These are phyloP conservation scores for Salix dunnii DNA, from an alignment of 345 rosid genomes.

Conservation along the genomic window DNA sequence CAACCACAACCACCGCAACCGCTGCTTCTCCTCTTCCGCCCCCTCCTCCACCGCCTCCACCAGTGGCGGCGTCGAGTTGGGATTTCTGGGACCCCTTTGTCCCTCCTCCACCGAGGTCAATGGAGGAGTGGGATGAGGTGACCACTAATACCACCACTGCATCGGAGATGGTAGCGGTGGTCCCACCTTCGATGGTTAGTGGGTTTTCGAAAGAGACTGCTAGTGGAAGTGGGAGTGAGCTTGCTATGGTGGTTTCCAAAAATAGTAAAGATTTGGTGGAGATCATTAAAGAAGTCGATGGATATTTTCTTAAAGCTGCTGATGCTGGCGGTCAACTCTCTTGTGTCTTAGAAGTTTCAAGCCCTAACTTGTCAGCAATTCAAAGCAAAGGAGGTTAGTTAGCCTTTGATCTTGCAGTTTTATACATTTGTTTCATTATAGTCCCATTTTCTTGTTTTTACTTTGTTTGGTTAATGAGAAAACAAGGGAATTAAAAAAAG, in stretches of 20 bases:
- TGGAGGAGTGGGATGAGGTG: constrained; percentile 67
- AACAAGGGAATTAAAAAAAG: not conserved
- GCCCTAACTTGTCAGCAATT: constrained; percentile 32
- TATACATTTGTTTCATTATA: not conserved
- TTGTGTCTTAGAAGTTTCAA: constrained; percentile 58
- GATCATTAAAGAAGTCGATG: constrained; percentile 90
- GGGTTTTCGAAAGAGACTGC: constrained; percentile 58
- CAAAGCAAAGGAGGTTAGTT: constrained; percentile 55
- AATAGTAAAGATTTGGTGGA: constrained; percentile 76
- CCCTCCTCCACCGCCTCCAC: constrained; percentile 74
- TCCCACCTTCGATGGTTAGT: constrained; percentile 51
- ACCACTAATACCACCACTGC: constrained; percentile 23
- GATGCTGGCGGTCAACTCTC: constrained; percentile 72
- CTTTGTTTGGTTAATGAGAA: constrained; percentile 7
- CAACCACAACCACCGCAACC: constrained; percentile 27
- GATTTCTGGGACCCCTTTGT: constrained; percentile 93
- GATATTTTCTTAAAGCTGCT: constrained; percentile 78
- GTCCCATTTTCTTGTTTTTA: not conserved
- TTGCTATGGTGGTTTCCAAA: constrained; percentile 81
- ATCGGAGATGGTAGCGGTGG: constrained; percentile 30
- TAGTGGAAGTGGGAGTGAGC: constrained; percentile 53
- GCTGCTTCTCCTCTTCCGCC: constrained; percentile 33
- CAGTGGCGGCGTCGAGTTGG: constrained; percentile 66
- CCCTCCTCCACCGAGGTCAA: constrained; percentile 39
- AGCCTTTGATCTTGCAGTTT: not conserved